Evolutionary conservation across 2,329 filamentous ascomycete genomes (phyloP), one percentile per base, ranked within the genome.

Genomic region (Drechmeria coniospora): DNA sequence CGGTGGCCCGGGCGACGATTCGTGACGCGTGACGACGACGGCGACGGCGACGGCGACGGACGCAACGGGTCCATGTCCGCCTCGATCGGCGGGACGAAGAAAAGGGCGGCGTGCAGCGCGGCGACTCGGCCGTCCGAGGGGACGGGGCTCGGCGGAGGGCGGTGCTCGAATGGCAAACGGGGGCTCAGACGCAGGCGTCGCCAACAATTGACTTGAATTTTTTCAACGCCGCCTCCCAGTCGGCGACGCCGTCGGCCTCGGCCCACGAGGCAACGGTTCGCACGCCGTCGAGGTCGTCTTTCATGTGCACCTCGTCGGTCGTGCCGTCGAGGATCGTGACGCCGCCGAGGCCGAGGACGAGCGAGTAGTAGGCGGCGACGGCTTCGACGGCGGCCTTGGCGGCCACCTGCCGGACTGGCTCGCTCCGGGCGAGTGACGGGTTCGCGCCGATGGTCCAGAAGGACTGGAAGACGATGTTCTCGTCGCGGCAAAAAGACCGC

Each of bases 401-500:
- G 2, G 68, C 67, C 2, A 84, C 49, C 3, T 26, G 28, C 8
- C 44, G 43, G 0, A 79, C 69, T 1, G 64, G 69, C 10, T 33
- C 35, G 25, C 48, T 51, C 22, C 36, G 41, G 21, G 58, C 41
- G 13, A 66, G 44, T 2, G 34, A 32, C 2, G 43, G 45, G 32
- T 69, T 68, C 3, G 54, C 63, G 3, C 53, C 60, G 32, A 70
- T 39, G 0, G 63, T 67, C 63, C 65, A 69, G 40, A 68, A 72
- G 7, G 58, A 51, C 47, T 71, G 65, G 40, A 65, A 69, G 10
- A 51, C 40, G 31, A 66, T 56, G 8, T 39, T 45, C 19, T 45
- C 38, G 14, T 46, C 39, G n/a, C 53, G 49, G 31, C 61, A 67
- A 33, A 58, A 63, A 1, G 54, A 50, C 14, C 79, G 65, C 11